phyloP scores from a whole-genome alignment of 768 basidiomycete genomes.

The Wakefieldia striispora region DNA sequence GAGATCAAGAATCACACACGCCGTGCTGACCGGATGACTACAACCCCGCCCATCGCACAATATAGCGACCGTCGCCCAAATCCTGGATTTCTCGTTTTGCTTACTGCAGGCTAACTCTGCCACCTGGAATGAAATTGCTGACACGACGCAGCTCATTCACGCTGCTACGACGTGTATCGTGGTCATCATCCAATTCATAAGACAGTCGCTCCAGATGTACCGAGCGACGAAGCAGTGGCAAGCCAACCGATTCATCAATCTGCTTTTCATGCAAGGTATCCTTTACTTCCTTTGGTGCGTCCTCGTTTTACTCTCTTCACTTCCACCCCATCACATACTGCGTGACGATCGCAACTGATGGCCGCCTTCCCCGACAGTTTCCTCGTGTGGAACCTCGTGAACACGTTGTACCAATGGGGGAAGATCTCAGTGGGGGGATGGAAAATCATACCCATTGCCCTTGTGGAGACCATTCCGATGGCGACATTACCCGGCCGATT shows the following conservation, averaged over 20 bases:
- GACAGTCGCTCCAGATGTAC: conserved; percentile 1
- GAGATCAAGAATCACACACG: too few species aligned
- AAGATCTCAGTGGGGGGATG: background rate
- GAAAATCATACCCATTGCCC: background rate
- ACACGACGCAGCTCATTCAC: background rate
- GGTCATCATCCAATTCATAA: background rate
- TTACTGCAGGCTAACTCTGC: background rate
- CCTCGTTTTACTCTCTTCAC: background rate
- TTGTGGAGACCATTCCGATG: background rate
- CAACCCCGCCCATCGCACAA: background rate
- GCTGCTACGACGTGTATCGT: background rate
- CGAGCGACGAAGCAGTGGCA: background rate
- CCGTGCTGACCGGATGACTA: background rate
- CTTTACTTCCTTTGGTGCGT: conserved; percentile 7
- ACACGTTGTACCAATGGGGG: background rate
- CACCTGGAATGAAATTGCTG: background rate
- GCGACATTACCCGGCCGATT: background rate
- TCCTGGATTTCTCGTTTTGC: background rate
- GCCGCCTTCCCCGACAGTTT: background rate
- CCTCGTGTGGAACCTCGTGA: background rate
- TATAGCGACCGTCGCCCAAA: background rate
- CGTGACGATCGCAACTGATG: background rate
- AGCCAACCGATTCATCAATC: background rate
- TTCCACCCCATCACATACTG: background rate
- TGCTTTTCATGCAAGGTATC: conserved; percentile 1